These are phyloP conservation scores for Triticum timopheevii DNA, from an alignment of 176 grass and related monocot genomes.

Conservation along the genomic window DNA sequence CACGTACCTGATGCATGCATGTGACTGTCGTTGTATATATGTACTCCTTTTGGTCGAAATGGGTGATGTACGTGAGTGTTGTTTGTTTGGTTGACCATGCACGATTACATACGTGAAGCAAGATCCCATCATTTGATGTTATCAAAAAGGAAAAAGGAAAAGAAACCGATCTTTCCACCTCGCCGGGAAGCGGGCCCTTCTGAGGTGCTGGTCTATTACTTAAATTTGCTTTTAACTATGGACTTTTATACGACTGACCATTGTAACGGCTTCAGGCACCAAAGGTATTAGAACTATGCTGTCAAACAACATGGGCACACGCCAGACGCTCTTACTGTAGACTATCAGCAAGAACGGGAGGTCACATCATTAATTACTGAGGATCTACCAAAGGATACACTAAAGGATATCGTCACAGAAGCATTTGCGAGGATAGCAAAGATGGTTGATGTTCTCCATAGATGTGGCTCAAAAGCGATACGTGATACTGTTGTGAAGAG, in stretches of 20 bases:
- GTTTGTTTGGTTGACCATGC: no score
- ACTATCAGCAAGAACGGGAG: constrained; percentile 20
- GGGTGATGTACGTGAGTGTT: no score
- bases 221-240: not conserved
- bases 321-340: constrained; percentile 19
- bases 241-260: constrained; percentile 4
- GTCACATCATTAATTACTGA: not conserved
- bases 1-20: no score
- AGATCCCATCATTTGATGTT: no score
- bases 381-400: not conserved
- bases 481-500: constrained; percentile 45
- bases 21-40: no score
- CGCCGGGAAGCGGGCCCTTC: no score
- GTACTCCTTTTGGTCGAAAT: no score
- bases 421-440: constrained; percentile 17
- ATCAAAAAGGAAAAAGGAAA: no score
- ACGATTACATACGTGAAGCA: no score
- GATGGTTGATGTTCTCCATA: constrained; percentile 50
- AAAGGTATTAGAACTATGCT: constrained; percentile 51
- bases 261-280: constrained; percentile 45
- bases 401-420: constrained; percentile 51
- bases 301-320: constrained; percentile 43
- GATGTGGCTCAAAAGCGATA: constrained; percentile 38
- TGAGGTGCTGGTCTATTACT: constrained; percentile 30
- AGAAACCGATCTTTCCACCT: no score